A percentile compares a stretch with the other conserved stretches of the same genome.
Conservation (phyloP, 257 asterid genomes). For the Ilex asprella region DNA sequence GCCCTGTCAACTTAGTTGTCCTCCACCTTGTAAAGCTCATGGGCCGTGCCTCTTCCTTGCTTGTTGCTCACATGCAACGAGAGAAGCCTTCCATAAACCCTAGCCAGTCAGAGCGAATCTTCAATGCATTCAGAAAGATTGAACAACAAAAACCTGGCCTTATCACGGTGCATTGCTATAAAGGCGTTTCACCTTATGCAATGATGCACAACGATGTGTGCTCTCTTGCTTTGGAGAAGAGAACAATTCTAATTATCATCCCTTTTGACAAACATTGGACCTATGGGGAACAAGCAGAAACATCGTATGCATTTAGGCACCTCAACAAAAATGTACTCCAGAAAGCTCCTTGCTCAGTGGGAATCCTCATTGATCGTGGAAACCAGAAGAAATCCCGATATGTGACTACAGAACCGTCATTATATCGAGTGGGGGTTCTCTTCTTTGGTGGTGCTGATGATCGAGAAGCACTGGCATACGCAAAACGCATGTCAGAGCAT, state of each 20-base stretch:
- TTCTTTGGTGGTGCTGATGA: slow-evolving; percentile 65
- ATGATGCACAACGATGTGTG: slow-evolving; percentile 45
- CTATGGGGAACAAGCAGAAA: slow-evolving; percentile 1
- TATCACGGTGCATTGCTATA: slow-evolving; percentile 24
- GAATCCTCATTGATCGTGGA: slow-evolving; percentile 40
- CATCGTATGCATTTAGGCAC: slow-evolving; percentile 25
- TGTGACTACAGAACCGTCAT: slow-evolving; percentile 16
- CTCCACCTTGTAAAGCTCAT: slow-evolving; percentile 56
- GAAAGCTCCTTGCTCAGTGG: slow-evolving; percentile 63
- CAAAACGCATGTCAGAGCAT: slow-evolving; percentile 33
- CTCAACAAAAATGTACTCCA: slow-evolving; percentile 42
- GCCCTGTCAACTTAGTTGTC: slow-evolving; percentile 37
- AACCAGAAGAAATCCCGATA: slow-evolving; percentile 21
- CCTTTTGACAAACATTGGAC: slow-evolving; percentile 25
- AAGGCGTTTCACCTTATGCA: slow-evolving; percentile 27
- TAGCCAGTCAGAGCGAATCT: slow-evolving; percentile 28
- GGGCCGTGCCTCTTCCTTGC: slow-evolving; percentile 52
- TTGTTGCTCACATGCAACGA: slow-evolving; percentile 28
- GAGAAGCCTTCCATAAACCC: slow-evolving; percentile 26
- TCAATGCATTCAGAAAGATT: slow-evolving; percentile 27
- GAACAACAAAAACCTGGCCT: slow-evolving; percentile 22
- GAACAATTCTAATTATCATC: slow-evolving; percentile 27
- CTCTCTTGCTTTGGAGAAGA: slow-evolving; percentile 32
- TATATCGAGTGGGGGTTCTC: slow-evolving; percentile 31
- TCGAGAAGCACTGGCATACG: slow-evolving; percentile 60